These are phyloP conservation scores for Protomyces lactucae-debilis DNA, from an alignment of 1,139 yeast species.

Conservation along the genomic window DNA sequence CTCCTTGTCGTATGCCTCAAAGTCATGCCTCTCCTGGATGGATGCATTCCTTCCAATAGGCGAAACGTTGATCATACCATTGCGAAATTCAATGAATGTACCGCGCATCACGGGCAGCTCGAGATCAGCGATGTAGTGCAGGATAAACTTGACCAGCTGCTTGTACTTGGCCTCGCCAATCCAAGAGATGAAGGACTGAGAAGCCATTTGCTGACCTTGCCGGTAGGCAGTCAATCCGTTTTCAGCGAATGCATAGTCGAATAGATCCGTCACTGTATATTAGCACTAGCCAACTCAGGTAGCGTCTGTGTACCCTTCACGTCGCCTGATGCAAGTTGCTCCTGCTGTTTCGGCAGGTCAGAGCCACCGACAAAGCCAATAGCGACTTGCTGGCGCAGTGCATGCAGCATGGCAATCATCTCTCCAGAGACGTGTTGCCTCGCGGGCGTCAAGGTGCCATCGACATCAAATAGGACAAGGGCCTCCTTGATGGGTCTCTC, in stretches of 20 bases:
- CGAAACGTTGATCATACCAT: conserved; percentile 97
- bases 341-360: conserved; percentile 88
- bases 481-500: conserved; percentile 42
- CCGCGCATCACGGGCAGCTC: conserved; percentile 84
- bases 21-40: conserved; percentile 86
- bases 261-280: conserved; percentile 52
- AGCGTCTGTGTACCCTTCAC: conserved; percentile 25
- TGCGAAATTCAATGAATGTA: conserved; percentile 96
- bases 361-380: conserved; percentile 99
- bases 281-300: neutral
- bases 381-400: conserved; percentile 82
- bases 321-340: conserved; percentile 74
- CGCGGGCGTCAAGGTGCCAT: conserved; percentile 97
- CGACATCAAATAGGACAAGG: conserved; percentile 86
- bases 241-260: conserved; percentile 95
- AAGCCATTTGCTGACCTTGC: conserved; percentile 76
- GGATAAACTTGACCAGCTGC: conserved; percentile 75
- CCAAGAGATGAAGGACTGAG: conserved; percentile 82
- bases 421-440: conserved; percentile 77
- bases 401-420: conserved; percentile 63
- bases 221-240: conserved; percentile 97
- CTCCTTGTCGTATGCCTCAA: conserved; percentile 72
- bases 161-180: conserved; percentile 93
- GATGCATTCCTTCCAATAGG: conserved; percentile 99
- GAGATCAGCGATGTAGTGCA: conserved; percentile 74